Evolutionary conservation across 371 early-diverging fungal genomes (phyloP).

Genomic region (Mortierella polycephala): DNA sequence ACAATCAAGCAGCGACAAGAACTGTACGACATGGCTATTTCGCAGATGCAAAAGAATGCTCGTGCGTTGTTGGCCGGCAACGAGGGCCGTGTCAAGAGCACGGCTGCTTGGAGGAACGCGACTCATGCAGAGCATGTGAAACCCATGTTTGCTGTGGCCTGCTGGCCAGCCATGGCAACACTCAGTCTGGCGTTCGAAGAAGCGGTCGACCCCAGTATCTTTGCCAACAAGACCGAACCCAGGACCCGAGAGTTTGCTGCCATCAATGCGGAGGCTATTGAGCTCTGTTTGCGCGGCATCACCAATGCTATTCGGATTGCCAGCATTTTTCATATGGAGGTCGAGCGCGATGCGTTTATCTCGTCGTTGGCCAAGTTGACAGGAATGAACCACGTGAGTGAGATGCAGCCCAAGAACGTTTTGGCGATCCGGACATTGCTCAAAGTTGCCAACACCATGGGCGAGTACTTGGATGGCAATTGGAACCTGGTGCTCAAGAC

Average conservation of each 20-base stretch:
- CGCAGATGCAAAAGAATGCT: conserved; percentile 59
- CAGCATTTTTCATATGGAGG: conserved; percentile 75
- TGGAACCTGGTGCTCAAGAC: conserved; percentile 77
- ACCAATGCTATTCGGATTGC: conserved; percentile 67
- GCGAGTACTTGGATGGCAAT: conserved; percentile 67
- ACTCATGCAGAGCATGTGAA: conserved; percentile 77
- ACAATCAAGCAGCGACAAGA: conserved; percentile 56
- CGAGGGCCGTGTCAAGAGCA: conserved; percentile 48
- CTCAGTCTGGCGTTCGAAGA: conserved; percentile 74
- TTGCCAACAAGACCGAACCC: conserved; percentile 50
- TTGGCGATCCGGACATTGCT: conserved; percentile 72
- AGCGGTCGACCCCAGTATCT: conserved; percentile 64
- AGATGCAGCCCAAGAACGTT: conserved; percentile 74
- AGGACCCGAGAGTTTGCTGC: conserved; percentile 54
- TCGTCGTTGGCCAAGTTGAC: conserved; percentile 74
- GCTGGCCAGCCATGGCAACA: conserved; percentile 77
- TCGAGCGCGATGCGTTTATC: conserved; percentile 76
- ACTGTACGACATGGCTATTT: conserved; percentile 56
- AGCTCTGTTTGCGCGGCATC: conserved; percentile 69
- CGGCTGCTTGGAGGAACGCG: conserved; percentile 60
- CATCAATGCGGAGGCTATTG: conserved; percentile 57
- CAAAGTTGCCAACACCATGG: conserved; percentile 67
- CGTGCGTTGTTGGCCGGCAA: conserved; percentile 54
- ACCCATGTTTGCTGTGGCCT: conserved; percentile 77
- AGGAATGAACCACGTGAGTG: conserved; percentile 65